Evolutionary conservation across 192 early-diverging fungal genomes (phyloP), one percentile per base, ranked within the genome.

Genomic region (Gamsiella multidivaricata): DNA sequence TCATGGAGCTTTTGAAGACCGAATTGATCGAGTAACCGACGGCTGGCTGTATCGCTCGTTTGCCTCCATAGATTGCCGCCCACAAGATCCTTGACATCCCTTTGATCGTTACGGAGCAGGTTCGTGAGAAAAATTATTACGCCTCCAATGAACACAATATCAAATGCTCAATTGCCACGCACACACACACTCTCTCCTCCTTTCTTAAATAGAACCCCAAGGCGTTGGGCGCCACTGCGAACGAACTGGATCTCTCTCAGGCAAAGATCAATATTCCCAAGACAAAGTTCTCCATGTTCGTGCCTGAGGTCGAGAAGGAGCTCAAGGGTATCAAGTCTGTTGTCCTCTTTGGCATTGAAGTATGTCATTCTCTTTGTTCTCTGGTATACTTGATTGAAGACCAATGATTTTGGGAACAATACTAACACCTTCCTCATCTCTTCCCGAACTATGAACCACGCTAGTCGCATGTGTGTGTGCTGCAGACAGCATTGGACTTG

Each of bases 401-500:
- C n/a, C n/a, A n/a, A n/a, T n/a, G n/a, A n/a, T n/a, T n/a, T n/a
- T n/a, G n/a, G n/a, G n/a, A n/a, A n/a, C n/a, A n/a, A n/a, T n/a
- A n/a, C 37, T 39, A 39, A 39, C 37, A n/a, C 8, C 36, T 57
- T 36, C 36, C 37, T 42, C 36, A 23, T 29, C 25, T n/a, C 6
- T 3, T 51, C 3, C 15, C 15, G 2, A 28, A 28, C 3, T 12
- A 46, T 32, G 10, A n/a, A 53, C n/a, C n/a, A n/a, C n/a, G n/a
- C 45, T 74, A 93, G 87, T 87, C 94, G 15, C 97, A 99, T 71
- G 96, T 99, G 6, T 99, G 97, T 71, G 91, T 99, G 6, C 64
- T 95, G 39, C 97, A 99, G 82, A 98, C 97, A 14, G 92, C 94
- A 23, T 83, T 99, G 76, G 97, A 98, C 50, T 69, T 99, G 26